Evolutionary conservation across 257 asterid genomes (phyloP), one percentile per base, ranked within the genome.

Genomic region (Misopates orontium): DNA sequence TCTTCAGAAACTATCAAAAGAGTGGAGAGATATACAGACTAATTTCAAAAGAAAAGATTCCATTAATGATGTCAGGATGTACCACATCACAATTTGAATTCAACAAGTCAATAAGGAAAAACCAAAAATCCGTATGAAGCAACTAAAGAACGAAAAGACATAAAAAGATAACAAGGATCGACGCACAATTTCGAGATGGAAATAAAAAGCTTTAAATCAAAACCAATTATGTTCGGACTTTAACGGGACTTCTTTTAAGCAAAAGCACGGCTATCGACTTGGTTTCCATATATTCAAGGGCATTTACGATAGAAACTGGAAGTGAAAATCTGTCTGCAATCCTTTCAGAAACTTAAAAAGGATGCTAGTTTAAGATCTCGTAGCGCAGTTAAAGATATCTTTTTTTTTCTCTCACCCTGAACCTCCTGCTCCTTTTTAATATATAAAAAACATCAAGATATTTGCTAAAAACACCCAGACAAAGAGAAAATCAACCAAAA

Each of bases 1-100:
- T 28, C 24, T 53, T 55, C 64, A 67, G n/a, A 55, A 14, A 56
- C 40, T 68, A 62, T 48, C 61, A 70, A 64, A 47, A 25, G 17
- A 25, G 8, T 4, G 7, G 64, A 19, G 53, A 6, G n/a, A n/a
- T 49, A n/a, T n/a, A n/a, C 56, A 19, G 6, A 36, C 42, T 17
- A 10, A 22, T 20, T 28, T 60, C 63, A 68, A 28, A 28, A 28
- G 36, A 2, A 6, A 28, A 28, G 36, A 28, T 28, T 28, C 2
- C 36, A 28, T 6, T 6, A 28, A 28, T 6, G 6, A 28, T 28
- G 36, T 42, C 11, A 42, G 48, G 48, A 42, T 42, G 48, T 4
- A 42, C 48, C 13, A 42, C 13, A 14, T 42, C 48, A 42, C 4
- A 42, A n/a, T n/a, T 42, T 42, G 16, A 10, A 42, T 42, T 42